Base-by-base conservation (phyloP, 2,329 filamentous ascomycete species). In the Parastagonospora nodorum region DNA sequence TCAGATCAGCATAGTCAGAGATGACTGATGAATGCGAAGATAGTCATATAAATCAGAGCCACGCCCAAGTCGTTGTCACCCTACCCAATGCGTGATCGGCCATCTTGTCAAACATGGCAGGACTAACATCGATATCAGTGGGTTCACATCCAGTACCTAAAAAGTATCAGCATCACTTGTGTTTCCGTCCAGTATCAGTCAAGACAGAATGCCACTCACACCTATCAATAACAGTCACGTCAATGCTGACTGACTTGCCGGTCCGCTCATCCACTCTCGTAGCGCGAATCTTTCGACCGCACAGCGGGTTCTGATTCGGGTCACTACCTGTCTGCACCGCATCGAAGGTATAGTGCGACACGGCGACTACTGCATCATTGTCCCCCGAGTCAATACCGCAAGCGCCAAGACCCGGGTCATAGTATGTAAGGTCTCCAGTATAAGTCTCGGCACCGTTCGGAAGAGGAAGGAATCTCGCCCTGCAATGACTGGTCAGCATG, bases 381-480 rank as follows among this genome's bases (percentile, higher is more conserved):
- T 78, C 75, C 1, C 67, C 72, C 45, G 82, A 84, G 1, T 74
- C 78, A 29, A 81, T 72, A 5, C 89, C 89, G 67, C 90, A 93
- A 0, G 88, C 85, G 10, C 89, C 89, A 4, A 90, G 78, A 0
- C 72, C 82, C 0, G 87, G 83, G 14, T 77, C 75, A 69, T 88
- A 92, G 75, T 86, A 92, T 1, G 87, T 90, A 43, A 89, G 69
- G 42, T 89, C 86, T 45, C 87, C 88, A 4, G 75, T 80, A 61
- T 83, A 84, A 0, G 80, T 78, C 1, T 79, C 75, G 9, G 77
- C 75, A 48, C 81, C 78, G 19, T 74, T 75, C 2, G 82, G 82
- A 7, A 84, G 74, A 3, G 82, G 81, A 6, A 84, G 73, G 55
- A 81, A 79, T 36, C 68, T 60, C 45, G 54, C 50, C 39, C 69